A percentile compares a stretch with the other conserved stretches of the same genome.
Conservation (phyloP, 305 asterid species). For the Fraxinus ornus region DNA sequence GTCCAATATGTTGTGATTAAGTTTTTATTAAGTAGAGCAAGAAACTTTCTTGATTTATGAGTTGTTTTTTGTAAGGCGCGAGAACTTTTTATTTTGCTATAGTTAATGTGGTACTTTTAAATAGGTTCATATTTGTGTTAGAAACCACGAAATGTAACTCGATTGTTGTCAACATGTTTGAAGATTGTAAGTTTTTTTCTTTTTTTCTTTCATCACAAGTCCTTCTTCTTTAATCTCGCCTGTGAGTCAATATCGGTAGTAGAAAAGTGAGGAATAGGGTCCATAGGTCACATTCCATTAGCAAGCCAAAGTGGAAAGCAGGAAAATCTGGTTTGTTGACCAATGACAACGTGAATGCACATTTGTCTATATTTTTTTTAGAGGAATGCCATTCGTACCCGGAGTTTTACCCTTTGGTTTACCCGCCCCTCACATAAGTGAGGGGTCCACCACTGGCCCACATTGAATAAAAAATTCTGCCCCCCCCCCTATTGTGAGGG, state of each 20-base stretch:
- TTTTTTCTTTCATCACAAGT: not conserved
- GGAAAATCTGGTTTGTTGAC: constrained; percentile 30
- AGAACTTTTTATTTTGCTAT: constrained; percentile 21
- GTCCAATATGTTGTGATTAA: constrained; percentile 71
- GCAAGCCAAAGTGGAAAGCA: constrained; percentile 36
- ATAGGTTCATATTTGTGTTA: constrained; percentile 16
- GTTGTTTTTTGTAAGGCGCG: constrained; percentile 46
- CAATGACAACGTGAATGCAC: not conserved
- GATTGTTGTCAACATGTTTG: not conserved
- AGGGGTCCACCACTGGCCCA: too few species aligned
- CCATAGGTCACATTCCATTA: not conserved
- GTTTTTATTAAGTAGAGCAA: not conserved
- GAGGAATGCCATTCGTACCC: too few species aligned
- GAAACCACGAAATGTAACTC: not conserved
- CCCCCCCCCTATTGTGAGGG: too few species aligned
- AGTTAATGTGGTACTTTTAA: not conserved
- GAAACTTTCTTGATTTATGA: not conserved
- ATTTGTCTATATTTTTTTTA: not conserved
- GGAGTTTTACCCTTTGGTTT: too few species aligned
- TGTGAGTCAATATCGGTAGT: not conserved
- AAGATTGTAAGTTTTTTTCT: not conserved
- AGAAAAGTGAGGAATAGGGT: not conserved
- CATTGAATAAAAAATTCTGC: too few species aligned
- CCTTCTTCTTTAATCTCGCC: not conserved
- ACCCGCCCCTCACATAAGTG: too few species aligned